Evolutionary conservation across 176 grass and related monocot species (phyloP).

Genomic region (Lolium rigidum): DNA sequence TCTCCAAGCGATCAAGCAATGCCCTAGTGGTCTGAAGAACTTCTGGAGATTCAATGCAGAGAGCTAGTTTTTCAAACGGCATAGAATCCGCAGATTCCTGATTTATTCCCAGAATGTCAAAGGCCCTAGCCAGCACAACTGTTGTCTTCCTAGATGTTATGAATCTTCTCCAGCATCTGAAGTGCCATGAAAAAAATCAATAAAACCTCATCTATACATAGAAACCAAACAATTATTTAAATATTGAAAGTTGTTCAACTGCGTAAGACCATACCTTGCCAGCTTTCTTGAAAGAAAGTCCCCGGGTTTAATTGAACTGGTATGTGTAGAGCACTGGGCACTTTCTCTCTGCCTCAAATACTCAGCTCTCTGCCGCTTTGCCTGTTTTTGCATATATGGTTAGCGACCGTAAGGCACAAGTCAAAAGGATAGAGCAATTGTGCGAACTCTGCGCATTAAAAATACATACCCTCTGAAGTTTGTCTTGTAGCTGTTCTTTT

Average conservation of each 20-base stretch:
- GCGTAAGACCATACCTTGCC: conserved; percentile 54
- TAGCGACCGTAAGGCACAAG: not conserved
- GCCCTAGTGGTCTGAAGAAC: conserved; percentile 74
- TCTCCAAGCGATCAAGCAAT: conserved; percentile 80
- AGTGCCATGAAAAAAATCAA: conserved; percentile 13
- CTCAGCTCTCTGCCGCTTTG: conserved; percentile 70
- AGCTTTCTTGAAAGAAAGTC: conserved; percentile 88
- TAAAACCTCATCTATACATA: conserved; percentile 13
- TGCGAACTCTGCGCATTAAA: conserved; percentile 19
- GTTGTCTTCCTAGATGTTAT: conserved; percentile 82
- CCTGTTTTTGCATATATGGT: conserved; percentile 52
- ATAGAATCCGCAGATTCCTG: conserved; percentile 62
- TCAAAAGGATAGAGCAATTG: conserved; percentile 13
- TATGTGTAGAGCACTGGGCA: conserved; percentile 43
- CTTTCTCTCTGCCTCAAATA: conserved; percentile 77
- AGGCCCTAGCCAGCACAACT: conserved; percentile 62
- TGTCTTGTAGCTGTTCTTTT: conserved; percentile 77
- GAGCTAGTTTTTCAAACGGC: conserved; percentile 84
- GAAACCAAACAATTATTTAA: conserved; percentile 28
- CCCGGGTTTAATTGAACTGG: conserved; percentile 52
- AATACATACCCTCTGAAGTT: conserved; percentile 74
- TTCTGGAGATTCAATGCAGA: conserved; percentile 68
- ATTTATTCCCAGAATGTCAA: conserved; percentile 62
- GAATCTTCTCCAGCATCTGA: conserved; percentile 85
- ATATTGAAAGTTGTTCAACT: conserved; percentile 14